Evolutionary conservation across 1,284 basidiomycete species (phyloP), one percentile per base, ranked within the genome.

Genomic region (Waitea zeae): DNA sequence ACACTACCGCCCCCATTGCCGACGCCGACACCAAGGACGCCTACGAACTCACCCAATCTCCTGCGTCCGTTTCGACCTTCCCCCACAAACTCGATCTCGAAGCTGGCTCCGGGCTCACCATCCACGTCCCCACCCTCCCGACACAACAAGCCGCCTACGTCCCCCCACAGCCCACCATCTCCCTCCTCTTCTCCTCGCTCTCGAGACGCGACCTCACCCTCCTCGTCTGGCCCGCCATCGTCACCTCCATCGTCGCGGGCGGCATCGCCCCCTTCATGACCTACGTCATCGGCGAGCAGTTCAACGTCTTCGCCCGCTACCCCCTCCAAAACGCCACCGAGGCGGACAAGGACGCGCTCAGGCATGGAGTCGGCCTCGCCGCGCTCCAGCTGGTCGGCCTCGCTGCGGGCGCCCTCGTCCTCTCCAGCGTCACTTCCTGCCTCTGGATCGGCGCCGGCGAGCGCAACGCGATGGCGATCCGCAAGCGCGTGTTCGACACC

Each of bases 181-280:
- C 59, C 32, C 67, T 74, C 13, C 64, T 87, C 33, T 86, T 81
- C 53, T 71, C 71, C 20, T 62, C 76, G 37, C 59, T 79, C 37
- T 59, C 71, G 1, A 50, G 56, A 18, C 62, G 61, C 31, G 70
- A 83, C 44, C 46, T 65, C 37, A 45, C 70, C 33, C 43, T 62
- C 15, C 60, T 88, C 39, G 56, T 92, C 35, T 42, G 78, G 17
- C 92, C 92, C 1, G 88, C 82, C 3, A 44, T 82, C 35, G 13
- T 70, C 30, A 63, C 74, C 17, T 81, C 87, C 3, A 39, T 87
- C 27, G 55, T 71, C 29, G 66, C 77, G 0, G 84, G 88, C 30
- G 70, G 76, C 24, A 64, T 96, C 24, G 87, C 84, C 0, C 87
- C 93, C 1, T 84, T 84, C 61, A 96, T 97, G 89, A 92, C 93